These are phyloP conservation scores for Xylariaceae sp. DNA, from an alignment of 2,329 filamentous ascomycete species.

Conservation along the genomic window DNA sequence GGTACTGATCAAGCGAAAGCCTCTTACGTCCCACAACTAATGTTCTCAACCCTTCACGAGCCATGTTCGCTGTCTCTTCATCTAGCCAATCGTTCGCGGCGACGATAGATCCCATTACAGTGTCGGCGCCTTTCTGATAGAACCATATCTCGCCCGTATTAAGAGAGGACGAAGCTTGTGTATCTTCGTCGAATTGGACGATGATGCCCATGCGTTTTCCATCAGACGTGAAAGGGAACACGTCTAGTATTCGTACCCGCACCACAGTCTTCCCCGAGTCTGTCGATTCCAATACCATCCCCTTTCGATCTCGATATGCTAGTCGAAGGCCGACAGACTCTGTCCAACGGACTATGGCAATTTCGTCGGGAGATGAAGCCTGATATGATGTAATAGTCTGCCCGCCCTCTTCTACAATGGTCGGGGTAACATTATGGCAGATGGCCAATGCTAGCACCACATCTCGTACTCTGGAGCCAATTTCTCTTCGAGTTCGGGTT, in stretches of 20 bases:
- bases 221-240: slow-evolving; percentile 97
- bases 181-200: slow-evolving; percentile 71
- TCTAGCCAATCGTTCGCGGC: slow-evolving; percentile 97
- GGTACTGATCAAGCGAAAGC: slow-evolving; percentile 73
- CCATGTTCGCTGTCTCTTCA: slow-evolving; percentile 99
- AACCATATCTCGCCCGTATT: slow-evolving; percentile 86
- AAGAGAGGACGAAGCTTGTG: slow-evolving; percentile 45
- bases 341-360: slow-evolving; percentile 94
- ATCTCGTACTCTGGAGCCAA: slow-evolving; percentile 87
- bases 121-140: slow-evolving; percentile 97
- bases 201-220: slow-evolving; percentile 98
- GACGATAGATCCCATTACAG: slow-evolving; percentile 95
- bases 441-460: slow-evolving; percentile 87
- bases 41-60: slow-evolving; percentile 88
- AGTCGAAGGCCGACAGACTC: slow-evolving; percentile 86
- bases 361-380: slow-evolving; percentile 95
- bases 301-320: slow-evolving; percentile 78
- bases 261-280: slow-evolving; percentile 72
- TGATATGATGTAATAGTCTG: slow-evolving; percentile 80
- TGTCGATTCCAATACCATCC: slow-evolving; percentile 75
- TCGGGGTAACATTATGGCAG: slow-evolving; percentile 96
- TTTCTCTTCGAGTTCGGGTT: slow-evolving; percentile 85
- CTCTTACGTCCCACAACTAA: slow-evolving; percentile 91
- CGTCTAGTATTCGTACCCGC: slow-evolving; percentile 80
- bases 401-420: slow-evolving; percentile 76